Conservation (phyloP, 2,329 filamentous ascomycete species). For the Neofusicoccum umdonicola region DNA sequence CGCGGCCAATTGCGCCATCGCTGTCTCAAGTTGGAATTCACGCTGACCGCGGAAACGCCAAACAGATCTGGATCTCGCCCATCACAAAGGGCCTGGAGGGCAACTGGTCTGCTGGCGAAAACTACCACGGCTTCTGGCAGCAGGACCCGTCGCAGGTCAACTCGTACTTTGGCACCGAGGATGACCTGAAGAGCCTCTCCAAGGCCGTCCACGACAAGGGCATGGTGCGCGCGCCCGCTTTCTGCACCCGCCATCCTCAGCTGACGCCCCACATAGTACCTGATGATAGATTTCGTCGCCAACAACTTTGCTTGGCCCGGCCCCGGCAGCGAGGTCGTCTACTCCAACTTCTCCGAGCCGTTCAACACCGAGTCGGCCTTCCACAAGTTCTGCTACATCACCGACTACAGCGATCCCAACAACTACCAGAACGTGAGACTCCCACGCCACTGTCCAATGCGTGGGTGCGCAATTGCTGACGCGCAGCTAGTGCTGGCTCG, state of each 20-base stretch:
- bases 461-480: background rate
- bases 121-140: constrained; percentile 53
- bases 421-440: constrained; percentile 26
- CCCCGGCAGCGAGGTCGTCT: constrained; percentile 19
- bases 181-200: constrained; percentile 48
- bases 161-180: constrained; percentile 47
- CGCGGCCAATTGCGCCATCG: background rate
- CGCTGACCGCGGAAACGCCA: background rate
- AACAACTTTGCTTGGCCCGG: constrained; percentile 43
- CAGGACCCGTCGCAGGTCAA: constrained; percentile 50
- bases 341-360: constrained; percentile 27
- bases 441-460: constrained; percentile 10
- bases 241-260: constrained; percentile 5
- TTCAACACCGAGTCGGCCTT: constrained; percentile 32
- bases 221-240: constrained; percentile 36
- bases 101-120: constrained; percentile 35
- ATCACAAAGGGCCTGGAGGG: constrained; percentile 28
- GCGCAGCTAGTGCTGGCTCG: constrained; percentile 19
- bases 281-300: constrained; percentile 54
- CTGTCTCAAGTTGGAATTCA: background rate
- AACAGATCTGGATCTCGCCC: constrained; percentile 45
- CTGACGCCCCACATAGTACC: constrained; percentile 30
- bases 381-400: constrained; percentile 30
- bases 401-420: constrained; percentile 24
- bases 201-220: constrained; percentile 41